Percentiles rank a stretch among this genome's conserved stretches.
Conservation (phyloP, 495 filamentous ascomycete genomes). For the Xylaria venustula region DNA sequence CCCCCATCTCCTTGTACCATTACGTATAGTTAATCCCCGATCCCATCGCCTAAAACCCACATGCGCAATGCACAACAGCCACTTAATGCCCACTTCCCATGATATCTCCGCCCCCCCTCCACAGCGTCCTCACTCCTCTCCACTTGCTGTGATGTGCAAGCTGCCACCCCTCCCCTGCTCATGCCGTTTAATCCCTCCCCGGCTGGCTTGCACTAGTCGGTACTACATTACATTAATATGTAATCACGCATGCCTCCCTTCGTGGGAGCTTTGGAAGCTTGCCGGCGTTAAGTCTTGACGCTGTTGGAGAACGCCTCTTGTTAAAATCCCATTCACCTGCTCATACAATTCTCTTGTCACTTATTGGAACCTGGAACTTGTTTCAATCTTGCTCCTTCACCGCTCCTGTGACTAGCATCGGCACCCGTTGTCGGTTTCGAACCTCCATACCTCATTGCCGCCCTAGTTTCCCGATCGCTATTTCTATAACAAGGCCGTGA, state of each 20-base stretch:
- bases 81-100: neutral
- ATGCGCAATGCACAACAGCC: neutral
- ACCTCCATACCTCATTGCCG: too few species aligned
- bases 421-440: too few species aligned
- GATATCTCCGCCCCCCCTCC: neutral
- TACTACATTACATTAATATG: slow-evolving; percentile 28
- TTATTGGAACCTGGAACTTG: too few species aligned
- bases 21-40: slow-evolving; percentile 16
- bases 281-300: slow-evolving; percentile 24
- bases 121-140: neutral
- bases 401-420: too few species aligned
- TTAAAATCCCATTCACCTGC: slow-evolving; percentile 29
- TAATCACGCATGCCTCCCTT: slow-evolving; percentile 32
- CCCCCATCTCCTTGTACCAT: slow-evolving; percentile 3
- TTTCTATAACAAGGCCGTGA: too few species aligned
- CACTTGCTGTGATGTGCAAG: neutral
- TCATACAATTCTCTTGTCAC: slow-evolving; percentile 13
- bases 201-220: slow-evolving; percentile 12
- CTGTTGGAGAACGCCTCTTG: slow-evolving; percentile 28
- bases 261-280: slow-evolving; percentile 32
- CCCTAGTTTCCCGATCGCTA: too few species aligned
- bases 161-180: slow-evolving; percentile 18
- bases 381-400: too few species aligned
- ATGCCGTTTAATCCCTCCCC: slow-evolving; percentile 30
- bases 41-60: slow-evolving; percentile 13